Evolutionary conservation across 2,329 filamentous ascomycete species (phyloP), one percentile per base, ranked within the genome.

Genomic region (Ilyonectria mors-panacis): DNA sequence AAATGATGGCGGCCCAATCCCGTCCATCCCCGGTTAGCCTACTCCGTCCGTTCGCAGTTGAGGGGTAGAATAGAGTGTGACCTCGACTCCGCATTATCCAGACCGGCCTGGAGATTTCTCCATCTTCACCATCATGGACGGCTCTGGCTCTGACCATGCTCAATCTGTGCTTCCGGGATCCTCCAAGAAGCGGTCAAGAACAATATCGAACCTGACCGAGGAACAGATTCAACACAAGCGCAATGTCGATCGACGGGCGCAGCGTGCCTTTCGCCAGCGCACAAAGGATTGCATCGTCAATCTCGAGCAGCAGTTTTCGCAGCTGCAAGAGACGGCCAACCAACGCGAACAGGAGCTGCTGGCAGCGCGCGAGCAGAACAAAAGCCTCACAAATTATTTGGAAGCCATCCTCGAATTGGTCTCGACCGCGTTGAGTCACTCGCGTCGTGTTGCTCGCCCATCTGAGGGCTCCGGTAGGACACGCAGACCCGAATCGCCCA

Each of bases 321-420:
- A 37, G 51, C 61, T 5, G 45, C 61, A 0, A 56, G 68, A 1
- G 62, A 70, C 33, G 61, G 51, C 62, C 28, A 66, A 51, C 21
- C 28, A 42, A 4, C n/a, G 37, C 7, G 57, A 50, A 3, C 30
- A 51, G 13, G 45, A 59, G 33, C 28, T 59, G 10, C 4, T 9
- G 6, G 15, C 6, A 4, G 17, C 37, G 0, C 45, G 45, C 19
- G 19, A 39, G 45, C 30, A 59, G 19, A 59, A 59, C 15, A 30
- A 37, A 4, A 19, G 26, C 2, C 30, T 59, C 17, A 15, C 13
- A n/a, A 5, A 50, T 12, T 42, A 33, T 21, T 15, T 50, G 9
- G 55, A 45, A 21, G 9, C 37, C 5, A 33, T 57, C 6, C 17
- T 23, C 5, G 23, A 45, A 8, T 17, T 57, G 10, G 26, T 45